Conservation (phyloP, 208 protist genomes). For the Acanthamoeba polyphaga region DNA sequence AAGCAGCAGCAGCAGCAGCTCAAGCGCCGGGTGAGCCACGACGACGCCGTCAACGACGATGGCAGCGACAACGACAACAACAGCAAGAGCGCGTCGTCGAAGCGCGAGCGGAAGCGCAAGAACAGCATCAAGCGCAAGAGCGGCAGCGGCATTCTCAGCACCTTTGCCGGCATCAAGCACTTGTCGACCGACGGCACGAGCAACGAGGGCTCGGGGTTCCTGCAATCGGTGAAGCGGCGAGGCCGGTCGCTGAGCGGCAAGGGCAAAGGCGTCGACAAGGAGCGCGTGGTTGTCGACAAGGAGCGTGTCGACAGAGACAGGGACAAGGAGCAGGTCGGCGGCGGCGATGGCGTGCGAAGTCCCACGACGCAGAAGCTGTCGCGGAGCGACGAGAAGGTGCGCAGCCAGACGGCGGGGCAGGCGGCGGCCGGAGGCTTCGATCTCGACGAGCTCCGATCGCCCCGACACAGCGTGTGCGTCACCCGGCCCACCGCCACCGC, state of each 20-base stretch:
- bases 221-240: constrained; percentile 41
- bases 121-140: constrained; percentile 40
- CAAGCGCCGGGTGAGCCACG: not conserved
- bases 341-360: not conserved
- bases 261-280: constrained; percentile 15
- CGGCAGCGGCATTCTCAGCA: constrained; percentile 25
- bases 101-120: not conserved
- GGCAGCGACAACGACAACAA: not conserved
- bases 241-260: constrained; percentile 27
- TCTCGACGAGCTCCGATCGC: constrained; percentile 14
- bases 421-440: not conserved
- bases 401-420: not conserved
- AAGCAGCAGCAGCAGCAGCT: not conserved
- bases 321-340: not conserved
- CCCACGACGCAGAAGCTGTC: constrained; percentile 11
- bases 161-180: not conserved
- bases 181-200: not conserved
- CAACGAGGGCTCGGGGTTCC: not conserved
- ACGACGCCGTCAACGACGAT: not conserved
- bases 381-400: constrained; percentile 38
- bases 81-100: not conserved
- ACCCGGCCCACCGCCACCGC: not conserved
- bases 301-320: not conserved
- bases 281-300: not conserved
- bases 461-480: constrained; percentile 61